Evolutionary conservation across 225 moss, liverwort and hornwort species (phyloP).

Genomic region (Physcomitrium patens): DNA sequence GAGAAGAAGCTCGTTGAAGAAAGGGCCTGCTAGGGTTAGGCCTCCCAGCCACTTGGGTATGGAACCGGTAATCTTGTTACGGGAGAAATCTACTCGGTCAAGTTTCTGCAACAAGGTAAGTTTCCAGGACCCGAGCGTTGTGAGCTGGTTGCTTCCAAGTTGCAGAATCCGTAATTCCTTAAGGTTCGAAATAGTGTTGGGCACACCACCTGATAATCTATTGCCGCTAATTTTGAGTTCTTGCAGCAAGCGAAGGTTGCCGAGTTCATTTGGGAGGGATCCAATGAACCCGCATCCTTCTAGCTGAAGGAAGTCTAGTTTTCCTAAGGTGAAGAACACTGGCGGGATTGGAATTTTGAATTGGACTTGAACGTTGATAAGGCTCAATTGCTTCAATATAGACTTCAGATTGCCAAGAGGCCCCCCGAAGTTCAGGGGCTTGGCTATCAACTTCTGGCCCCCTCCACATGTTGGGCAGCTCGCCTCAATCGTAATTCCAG

Average conservation of each 20-base stretch:
- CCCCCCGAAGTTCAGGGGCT: constrained; percentile 20
- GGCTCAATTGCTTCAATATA: constrained; percentile 15
- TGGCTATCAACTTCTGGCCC: constrained; percentile 22
- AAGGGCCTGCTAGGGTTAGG: neutral
- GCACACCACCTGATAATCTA: constrained; percentile 32
- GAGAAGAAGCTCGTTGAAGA: constrained; percentile 7
- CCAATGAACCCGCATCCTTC: constrained; percentile 38
- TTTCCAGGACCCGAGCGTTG: constrained; percentile 28
- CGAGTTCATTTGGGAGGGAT: constrained; percentile 32
- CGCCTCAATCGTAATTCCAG: constrained; percentile 14
- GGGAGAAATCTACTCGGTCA: constrained; percentile 26
- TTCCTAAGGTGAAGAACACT: constrained; percentile 27
- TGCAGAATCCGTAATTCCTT: constrained; percentile 23
- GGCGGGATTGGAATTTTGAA: constrained; percentile 33
- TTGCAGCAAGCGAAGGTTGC: constrained; percentile 31
- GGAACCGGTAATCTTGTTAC: constrained; percentile 23
- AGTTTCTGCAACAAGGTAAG: constrained; percentile 32
- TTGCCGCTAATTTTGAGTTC: constrained; percentile 42
- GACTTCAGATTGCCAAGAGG: constrained; percentile 22
- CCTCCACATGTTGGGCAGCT: constrained; percentile 21
- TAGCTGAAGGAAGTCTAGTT: constrained; percentile 33
- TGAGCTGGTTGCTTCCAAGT: constrained; percentile 25
- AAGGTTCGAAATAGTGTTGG: constrained; percentile 35
- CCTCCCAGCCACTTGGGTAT: constrained; percentile 39
- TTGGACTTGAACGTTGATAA: constrained; percentile 35